phyloP scores from a whole-genome alignment of 352 stramenopile genomes.

The Phytophthora capsici region DNA sequence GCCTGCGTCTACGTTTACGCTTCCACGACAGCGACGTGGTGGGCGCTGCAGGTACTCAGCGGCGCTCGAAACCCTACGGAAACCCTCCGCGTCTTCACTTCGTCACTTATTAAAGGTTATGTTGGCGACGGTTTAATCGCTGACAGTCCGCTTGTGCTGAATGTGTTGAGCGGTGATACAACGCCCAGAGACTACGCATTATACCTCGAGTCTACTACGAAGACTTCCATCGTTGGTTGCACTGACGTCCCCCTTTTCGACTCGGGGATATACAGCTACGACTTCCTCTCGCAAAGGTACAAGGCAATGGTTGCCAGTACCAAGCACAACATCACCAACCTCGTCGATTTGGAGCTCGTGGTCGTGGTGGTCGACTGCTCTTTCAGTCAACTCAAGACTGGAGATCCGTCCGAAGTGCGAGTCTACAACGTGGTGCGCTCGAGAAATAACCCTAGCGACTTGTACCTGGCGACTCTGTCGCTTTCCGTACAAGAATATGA shows the following conservation, averaged over 20 bases:
- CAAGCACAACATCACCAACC: conserved; percentile 42
- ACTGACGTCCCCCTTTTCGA: conserved; percentile 2
- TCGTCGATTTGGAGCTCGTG: conserved; percentile 45
- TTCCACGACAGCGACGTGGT: conserved; percentile 32
- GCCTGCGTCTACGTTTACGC: conserved; percentile 36
- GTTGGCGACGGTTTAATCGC: conserved; percentile 33
- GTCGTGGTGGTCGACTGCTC: conserved; percentile 47
- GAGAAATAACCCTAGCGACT: conserved; percentile 3
- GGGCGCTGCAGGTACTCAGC: conserved; percentile 25
- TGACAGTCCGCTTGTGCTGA: conserved; percentile 35
- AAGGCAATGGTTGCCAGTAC: conserved; percentile 20
- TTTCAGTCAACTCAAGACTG: conserved; percentile 22
- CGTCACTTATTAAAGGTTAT: conserved; percentile 31
- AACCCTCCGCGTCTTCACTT: conserved; percentile 11
- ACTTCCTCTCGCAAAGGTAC: conserved; percentile 39
- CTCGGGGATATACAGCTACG: conserved; percentile 38
- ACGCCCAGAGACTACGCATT: conserved; percentile 31
- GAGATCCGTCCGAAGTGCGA: conserved; percentile 11
- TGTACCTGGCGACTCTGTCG: conserved; percentile 30
- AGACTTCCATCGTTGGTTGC: conserved; percentile 26
- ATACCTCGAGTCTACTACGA: conserved; percentile 36
- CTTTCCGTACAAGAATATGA: conserved; percentile 44
- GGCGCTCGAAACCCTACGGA: conserved; percentile 23
- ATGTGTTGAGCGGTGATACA: conserved; percentile 25
- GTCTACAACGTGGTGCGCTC: conserved; percentile 41